Percentiles rank a stretch among this genome's conserved stretches.
Evolutionary conservation across 192 early-diverging fungal species (phyloP).

Genomic region (Jimgerdemannia flammicorona): DNA sequence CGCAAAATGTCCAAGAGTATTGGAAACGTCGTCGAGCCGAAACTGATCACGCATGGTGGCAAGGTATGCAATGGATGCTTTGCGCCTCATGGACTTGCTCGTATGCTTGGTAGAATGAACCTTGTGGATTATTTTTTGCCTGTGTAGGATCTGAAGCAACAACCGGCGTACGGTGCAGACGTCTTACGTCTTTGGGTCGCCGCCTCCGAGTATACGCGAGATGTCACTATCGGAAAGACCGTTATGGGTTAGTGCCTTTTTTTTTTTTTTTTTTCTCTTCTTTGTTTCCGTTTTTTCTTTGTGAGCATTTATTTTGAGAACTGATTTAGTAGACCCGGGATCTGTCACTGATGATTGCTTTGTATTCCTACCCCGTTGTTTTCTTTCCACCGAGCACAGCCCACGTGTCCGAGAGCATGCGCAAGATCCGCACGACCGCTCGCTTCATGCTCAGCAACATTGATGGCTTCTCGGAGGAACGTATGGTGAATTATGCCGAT

Average conservation of each 20-base stretch:
- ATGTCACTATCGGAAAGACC: slow-evolving; percentile 65
- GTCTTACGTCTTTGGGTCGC: slow-evolving; percentile 72
- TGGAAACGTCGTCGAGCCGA: slow-evolving; percentile 72
- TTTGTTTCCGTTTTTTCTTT: not conserved
- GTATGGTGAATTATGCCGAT: slow-evolving; percentile 45
- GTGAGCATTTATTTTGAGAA: too few species aligned
- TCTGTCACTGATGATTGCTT: too few species aligned
- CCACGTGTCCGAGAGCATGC: slow-evolving; percentile 59
- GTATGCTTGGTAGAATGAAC: too few species aligned
- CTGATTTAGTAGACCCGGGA: too few species aligned
- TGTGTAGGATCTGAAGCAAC: slow-evolving; percentile 49
- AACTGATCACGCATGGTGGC: slow-evolving; percentile 62
- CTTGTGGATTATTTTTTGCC: not conserved
- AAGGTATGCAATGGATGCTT: slow-evolving; percentile 24
- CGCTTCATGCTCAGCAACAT: slow-evolving; percentile 79
- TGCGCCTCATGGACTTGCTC: too few species aligned
- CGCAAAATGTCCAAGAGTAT: slow-evolving; percentile 84
- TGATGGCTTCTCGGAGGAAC: slow-evolving; percentile 44
- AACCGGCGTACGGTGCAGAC: slow-evolving; percentile 74
- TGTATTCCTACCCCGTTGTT: not conserved
- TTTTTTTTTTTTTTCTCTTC: not conserved
- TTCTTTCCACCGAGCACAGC: slow-evolving; percentile 15
- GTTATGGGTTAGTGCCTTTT: slow-evolving; percentile 34
- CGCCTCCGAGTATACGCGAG: slow-evolving; percentile 70
- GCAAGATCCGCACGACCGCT: slow-evolving; percentile 72